Base-by-base conservation (phyloP, 2,329 filamentous ascomycete species). In the Colletotrichum sp. region DNA sequence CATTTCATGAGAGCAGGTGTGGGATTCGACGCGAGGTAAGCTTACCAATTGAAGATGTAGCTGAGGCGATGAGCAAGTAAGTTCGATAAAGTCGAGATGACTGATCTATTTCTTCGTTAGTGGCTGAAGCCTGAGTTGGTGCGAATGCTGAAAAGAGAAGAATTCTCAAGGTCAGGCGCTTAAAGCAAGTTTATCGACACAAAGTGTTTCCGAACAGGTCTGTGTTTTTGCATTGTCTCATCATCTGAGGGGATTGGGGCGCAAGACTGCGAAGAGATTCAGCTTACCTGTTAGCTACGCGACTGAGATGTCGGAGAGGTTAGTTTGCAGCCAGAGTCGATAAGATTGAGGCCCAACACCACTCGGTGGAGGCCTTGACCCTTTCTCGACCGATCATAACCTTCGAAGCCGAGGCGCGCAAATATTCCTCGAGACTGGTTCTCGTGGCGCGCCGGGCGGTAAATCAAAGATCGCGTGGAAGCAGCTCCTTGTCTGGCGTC, bases 201-300 rank as follows among this genome's bases (percentile, higher is more conserved):
- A 67, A 71, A 25, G 28, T 27, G 12, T 56, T 83, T 81, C 80
- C 80, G 82, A 83, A 83, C 81, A 83, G 81, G 82, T 83, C 81
- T 82, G 81, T 83, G 81, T 68, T 79, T 70, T 65, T 81, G 80
- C 69, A 68, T 79, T 48, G 16, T 79, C 76, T 83, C 80, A 81
- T 83, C 80, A 82, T 80, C 72, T 70, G 65, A 66, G 39, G 43
- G n/a, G 15, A 15, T 32, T 32, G n/a, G 10, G 25, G 36, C 27
- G 15, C 32, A 39, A 13, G 34, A 48, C 18, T 48, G 43, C 39
- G 25, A 15, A 25, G 8, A 16, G 25, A n/a, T 5, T 22, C 10
- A 10, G 56, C 71, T 74, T 75, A 76, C 74, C 70, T 62, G 16
- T 34, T 43, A 12, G 27, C 10, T 3, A n/a, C 22, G 18, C 30